Base-by-base conservation (phyloP, 2,329 filamentous ascomycete species). In the Zasmidium cellare region DNA sequence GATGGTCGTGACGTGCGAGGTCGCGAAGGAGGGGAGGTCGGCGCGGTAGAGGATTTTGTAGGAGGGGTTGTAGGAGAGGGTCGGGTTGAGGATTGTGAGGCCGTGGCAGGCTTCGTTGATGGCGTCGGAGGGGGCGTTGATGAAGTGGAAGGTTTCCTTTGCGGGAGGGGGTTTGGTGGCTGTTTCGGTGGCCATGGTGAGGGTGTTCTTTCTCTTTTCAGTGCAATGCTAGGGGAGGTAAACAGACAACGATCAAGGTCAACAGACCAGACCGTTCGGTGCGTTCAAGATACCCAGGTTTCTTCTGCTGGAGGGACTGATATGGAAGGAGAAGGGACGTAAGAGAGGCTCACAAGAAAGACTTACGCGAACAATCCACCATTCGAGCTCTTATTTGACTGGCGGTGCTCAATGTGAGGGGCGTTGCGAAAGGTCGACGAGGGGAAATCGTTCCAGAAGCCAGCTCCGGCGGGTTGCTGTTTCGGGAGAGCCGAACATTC, bases 131-230 rank as follows among this genome's bases (percentile, higher is more conserved):
- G 69, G 71, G 47, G 68, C 63, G 58, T 74, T 73, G 65, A 74
- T 72, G 64, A 74, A 72, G 61, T 74, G 72, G 59, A 74, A 74
- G 18, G 72, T 74, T 28, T 74, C 67, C 53, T 70, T 69, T 16
- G 61, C 23, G n/a, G 66, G 59, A n/a, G 59, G 58, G 23, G 64
- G 44, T 48, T 46, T 61, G 16, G 56, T 56, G 55, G n/a, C 6
- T 28, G 65, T 64, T 54, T 67, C 65, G 16, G 64, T 64, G 9
- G 66, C 56, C 67, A 68, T 68, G 11, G 11, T 59, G 18, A n/a
- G 9, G n/a, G 9, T 20, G 22, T 19, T 35, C 11, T 23, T 23
- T 11, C 31, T 50, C 19, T 18, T 20, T n/a, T 2, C 20, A 11
- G 20, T 22, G 25, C 11, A 11, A 5, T 28, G 5, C 25, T 28